Base-by-base conservation (phyloP, 2,329 filamentous ascomycete species). In the Colletotrichum eleusines region DNA sequence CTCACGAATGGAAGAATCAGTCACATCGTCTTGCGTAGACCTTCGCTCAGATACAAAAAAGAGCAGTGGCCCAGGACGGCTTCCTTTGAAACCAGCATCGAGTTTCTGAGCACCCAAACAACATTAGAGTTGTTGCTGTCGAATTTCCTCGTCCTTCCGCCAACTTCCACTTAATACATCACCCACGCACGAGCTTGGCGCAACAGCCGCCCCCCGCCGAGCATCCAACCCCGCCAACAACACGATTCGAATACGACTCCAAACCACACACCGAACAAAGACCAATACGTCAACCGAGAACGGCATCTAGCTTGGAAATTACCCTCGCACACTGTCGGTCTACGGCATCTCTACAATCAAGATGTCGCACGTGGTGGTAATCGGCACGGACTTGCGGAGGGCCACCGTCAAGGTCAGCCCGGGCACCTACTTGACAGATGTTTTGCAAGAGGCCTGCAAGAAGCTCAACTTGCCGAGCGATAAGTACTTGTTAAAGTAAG, bases 281-380 rank as follows among this genome's bases (percentile, higher is more conserved):
- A 42, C 26, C 26, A 18, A 16, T 33, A 18, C 40, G n/a, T n/a
- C 38, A 23, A 40, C 31, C 23, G 9, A 44, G 58, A 61, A 46
- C 23, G 4, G 35, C 11, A 16, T 7, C 18, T 38, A 60, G 1
- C 12, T 38, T 26, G 12, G 26, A 6, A 31, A 26, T 14, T 28
- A 40, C n/a, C 7, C 8, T 4, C 14, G 12, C 1, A 38, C 5
- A 28, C 23, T 23, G 42, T 33, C 11, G 23, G n/a, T 18, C 31
- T 33, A 42, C 48, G 23, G 5, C 26, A 16, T 54, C 11, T 50
- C 31, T 63, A 3, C 18, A 26, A 35, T 68, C 75, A 83, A 73
- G 74, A 97, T 97, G 74, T 92, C 94, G 63, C 92, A 96, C 79
- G 94, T 98, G 69, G 92, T 95, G 75, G 94, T 98, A 63, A 91